Conservation (phyloP, 108 stramenopile species). For the Aurantiochytrium sp. region DNA sequence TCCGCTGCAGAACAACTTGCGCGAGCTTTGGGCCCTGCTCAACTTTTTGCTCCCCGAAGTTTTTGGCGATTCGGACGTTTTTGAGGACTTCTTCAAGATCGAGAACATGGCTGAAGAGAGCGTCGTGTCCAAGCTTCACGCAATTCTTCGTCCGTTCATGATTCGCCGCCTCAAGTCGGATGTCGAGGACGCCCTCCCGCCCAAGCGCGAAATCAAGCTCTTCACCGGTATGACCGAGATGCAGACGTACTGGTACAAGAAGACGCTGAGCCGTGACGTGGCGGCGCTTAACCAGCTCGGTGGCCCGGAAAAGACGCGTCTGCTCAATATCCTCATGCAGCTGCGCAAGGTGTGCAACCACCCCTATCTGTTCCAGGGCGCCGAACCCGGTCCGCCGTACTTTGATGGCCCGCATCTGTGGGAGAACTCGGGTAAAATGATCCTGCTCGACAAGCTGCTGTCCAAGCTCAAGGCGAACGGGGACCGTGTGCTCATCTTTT, state of each 20-base stretch:
- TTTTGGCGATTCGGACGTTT: slow-evolving; percentile 84
- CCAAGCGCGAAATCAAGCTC: slow-evolving; percentile 88
- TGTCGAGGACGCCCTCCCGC: slow-evolving; percentile 84
- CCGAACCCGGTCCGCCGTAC: slow-evolving; percentile 90
- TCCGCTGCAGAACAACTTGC: slow-evolving; percentile 43
- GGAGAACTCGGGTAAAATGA: slow-evolving; percentile 91
- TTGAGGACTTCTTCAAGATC: slow-evolving; percentile 87
- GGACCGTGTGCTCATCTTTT: slow-evolving; percentile 54
- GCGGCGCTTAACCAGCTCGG: slow-evolving; percentile 78
- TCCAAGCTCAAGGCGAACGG: slow-evolving; percentile 50
- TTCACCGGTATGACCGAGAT: slow-evolving; percentile 80
- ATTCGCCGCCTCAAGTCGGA: slow-evolving; percentile 93
- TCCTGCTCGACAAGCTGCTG: slow-evolving; percentile 50
- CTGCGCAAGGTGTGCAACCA: slow-evolving; percentile 98
- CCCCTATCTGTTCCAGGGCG: slow-evolving; percentile 97
- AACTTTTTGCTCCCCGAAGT: slow-evolving; percentile 86
- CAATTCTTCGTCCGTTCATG: slow-evolving; percentile 92
- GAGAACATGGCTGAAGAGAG: slow-evolving; percentile 66
- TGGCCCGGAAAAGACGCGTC: slow-evolving; percentile 77
- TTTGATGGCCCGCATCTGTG: slow-evolving; percentile 94
- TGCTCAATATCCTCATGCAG: slow-evolving; percentile 93
- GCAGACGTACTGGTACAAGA: slow-evolving; percentile 92
- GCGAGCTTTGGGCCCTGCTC: slow-evolving; percentile 57
- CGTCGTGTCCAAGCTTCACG: slow-evolving; percentile 91
- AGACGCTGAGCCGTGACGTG: slow-evolving; percentile 78